A percentile compares a stretch with the other conserved stretches of the same genome.
Evolutionary conservation across 1,284 basidiomycete species (phyloP).

Genomic region (Trametes pubescens): DNA sequence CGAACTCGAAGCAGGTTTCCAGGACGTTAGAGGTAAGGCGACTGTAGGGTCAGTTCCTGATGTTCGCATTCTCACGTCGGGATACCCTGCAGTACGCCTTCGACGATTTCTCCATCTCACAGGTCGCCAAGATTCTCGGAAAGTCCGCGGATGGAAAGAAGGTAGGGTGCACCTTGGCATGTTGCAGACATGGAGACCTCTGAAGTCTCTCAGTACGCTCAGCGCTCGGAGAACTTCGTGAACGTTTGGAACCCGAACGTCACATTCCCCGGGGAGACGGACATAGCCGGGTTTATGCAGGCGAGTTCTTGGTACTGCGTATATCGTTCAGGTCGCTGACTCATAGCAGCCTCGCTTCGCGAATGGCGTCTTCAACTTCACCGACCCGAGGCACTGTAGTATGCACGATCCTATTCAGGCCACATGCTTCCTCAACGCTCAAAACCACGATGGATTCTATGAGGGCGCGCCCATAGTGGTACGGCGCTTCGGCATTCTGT

Average conservation of each 20-base stretch:
- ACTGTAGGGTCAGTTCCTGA: no score
- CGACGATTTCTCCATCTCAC: conserved; percentile 69
- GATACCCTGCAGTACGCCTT: conserved; percentile 57
- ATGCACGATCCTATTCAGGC: conserved; percentile 62
- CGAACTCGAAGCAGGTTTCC: conserved; percentile 68
- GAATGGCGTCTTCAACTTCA: conserved; percentile 69
- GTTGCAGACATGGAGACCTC: not conserved
- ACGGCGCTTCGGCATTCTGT: conserved; percentile 31
- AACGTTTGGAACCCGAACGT: conserved; percentile 67
- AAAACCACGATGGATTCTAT: conserved; percentile 69
- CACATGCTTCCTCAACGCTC: conserved; percentile 68
- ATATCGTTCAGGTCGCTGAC: no score
- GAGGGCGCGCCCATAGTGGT: conserved; percentile 70
- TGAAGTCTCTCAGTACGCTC: conserved; percentile 51
- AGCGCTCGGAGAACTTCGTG: conserved; percentile 63
- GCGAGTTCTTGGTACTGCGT: no score
- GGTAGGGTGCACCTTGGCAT: conserved; percentile 40
- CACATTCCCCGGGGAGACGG: conserved; percentile 53
- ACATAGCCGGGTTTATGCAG: conserved; percentile 61
- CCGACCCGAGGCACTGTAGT: conserved; percentile 73
- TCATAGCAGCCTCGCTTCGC: conserved; percentile 59
- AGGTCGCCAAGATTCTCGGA: conserved; percentile 63
- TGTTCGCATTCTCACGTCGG: not conserved
- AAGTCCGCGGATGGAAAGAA: conserved; percentile 56
- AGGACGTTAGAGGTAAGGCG: conserved; percentile 59